Base-by-base conservation (phyloP, 208 protist species). In the Tetramitus jugosus region DNA sequence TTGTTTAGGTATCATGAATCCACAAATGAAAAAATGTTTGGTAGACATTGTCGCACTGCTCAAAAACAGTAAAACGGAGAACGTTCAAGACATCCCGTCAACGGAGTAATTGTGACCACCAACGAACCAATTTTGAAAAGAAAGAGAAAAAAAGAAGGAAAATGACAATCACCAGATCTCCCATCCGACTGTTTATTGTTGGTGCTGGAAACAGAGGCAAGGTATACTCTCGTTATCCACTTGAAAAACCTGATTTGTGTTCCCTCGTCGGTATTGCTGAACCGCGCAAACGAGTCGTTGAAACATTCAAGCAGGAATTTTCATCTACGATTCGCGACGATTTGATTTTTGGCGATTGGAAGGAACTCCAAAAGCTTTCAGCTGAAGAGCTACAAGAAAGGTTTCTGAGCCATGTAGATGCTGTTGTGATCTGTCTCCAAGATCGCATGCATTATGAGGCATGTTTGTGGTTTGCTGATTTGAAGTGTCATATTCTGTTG, bases 401-500 rank as follows among this genome's bases (percentile, higher is more conserved):
- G 35, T 29, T 14, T 39, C 43, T 2, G 0, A 75, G 4, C 7
- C 14, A 39, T 60, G 68, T 17, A 49, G 29, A 60, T n/a, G 26
- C 43, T 39, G 68, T 75, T 35, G 3, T 75, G 7, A 75, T 75
- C 7, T 35, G 20, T 40, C 35, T 33, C 10, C 68, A 75, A 60
- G 68, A 75, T 60, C 40, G 39, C 1, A 1, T 39, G 0, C 68
- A 75, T 39, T 4, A 60, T 39, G 68, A 75, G 13, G 14, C 43
- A 23, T 23, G 43, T 23, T n/a, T 60, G 0, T 23, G 43, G 23
- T 75, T 75, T 60, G 42, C 68, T n/a, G 13, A 56, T n/a, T 60
- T 60, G 26, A 56, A 56, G 39, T 75, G 35, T 75, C 40, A 75
- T 40, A 75, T 75, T 49, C 29, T 75, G 1, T 37, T 52, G 2